phyloP scores from a whole-genome alignment of 106 monocot genomes.

The Apostasia shenzhenica region DNA sequence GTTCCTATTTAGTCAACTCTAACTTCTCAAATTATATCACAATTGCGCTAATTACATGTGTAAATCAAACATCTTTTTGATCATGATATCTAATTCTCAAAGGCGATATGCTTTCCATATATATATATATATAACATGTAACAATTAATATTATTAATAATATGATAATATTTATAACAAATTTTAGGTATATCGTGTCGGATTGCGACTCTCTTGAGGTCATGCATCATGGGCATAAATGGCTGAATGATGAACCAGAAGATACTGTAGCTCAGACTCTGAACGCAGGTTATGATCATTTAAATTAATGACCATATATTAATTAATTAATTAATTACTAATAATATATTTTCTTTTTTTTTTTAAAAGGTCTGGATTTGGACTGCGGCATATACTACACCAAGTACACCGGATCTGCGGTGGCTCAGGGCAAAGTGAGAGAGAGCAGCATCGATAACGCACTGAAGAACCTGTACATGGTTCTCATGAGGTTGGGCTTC shows the following conservation, averaged over 20 bases:
- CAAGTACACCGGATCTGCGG: slow-evolving; percentile 6
- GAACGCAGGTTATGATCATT: slow-evolving; percentile 15
- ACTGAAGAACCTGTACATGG: slow-evolving; percentile 16
- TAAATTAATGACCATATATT: background rate
- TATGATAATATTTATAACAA: background rate
- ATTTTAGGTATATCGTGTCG: slow-evolving; percentile 34
- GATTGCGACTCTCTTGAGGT: slow-evolving; percentile 38
- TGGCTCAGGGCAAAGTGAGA: slow-evolving; percentile 16
- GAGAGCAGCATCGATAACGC: slow-evolving; percentile 40
- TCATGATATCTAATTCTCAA: no score
- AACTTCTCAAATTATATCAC: no score
- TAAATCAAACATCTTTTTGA: no score
- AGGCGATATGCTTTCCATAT: no score
- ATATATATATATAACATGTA: no score
- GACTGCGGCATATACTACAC: slow-evolving; percentile 25
- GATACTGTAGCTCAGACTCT: slow-evolving; percentile 27
- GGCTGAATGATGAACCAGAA: slow-evolving; percentile 10
- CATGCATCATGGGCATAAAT: slow-evolving; percentile 9
- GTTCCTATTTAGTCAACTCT: no score
- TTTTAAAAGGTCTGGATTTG: slow-evolving; percentile 28
- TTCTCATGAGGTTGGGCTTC: slow-evolving; percentile 41
- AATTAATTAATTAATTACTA: background rate
- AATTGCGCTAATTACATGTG: no score
- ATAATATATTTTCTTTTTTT: background rate
- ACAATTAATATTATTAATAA: no score